phyloP scores from a whole-genome alignment of 139 green algal genomes.

The Ostreobium quekettii region DNA sequence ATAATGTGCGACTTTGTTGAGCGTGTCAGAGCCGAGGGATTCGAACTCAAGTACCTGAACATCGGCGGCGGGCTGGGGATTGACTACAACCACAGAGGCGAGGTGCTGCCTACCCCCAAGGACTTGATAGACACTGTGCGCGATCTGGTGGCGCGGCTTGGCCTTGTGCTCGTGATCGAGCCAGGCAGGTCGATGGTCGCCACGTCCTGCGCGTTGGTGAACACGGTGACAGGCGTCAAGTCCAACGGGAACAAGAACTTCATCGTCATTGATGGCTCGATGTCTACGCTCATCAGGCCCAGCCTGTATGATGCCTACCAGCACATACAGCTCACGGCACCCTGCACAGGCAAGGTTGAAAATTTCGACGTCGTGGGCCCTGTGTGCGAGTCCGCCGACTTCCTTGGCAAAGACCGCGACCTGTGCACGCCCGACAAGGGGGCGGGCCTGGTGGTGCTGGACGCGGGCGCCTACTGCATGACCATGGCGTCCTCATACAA shows the following conservation, averaged over 20 bases:
- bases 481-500: slow-evolving; percentile 97
- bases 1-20: slow-evolving; percentile 91
- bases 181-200: slow-evolving; percentile 88
- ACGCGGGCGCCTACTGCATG: slow-evolving; percentile 96
- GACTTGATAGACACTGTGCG: slow-evolving; percentile 91
- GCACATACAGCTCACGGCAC: slow-evolving; percentile 91
- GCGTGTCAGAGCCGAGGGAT: slow-evolving; percentile 82
- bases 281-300: slow-evolving; percentile 90
- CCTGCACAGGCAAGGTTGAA: slow-evolving; percentile 29
- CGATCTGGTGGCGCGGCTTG: slow-evolving; percentile 56
- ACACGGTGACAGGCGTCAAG: slow-evolving; percentile 86
- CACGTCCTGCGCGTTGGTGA: slow-evolving; percentile 71
- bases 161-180: slow-evolving; percentile 91
- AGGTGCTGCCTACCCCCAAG: slow-evolving; percentile 70
- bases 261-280: slow-evolving; percentile 92
- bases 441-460: slow-evolving; percentile 75
- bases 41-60: slow-evolving; percentile 90
- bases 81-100: slow-evolving; percentile 70
- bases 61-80: slow-evolving; percentile 95
- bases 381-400: slow-evolving; percentile 95
- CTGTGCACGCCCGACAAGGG: slow-evolving; percentile 50
- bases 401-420: slow-evolving; percentile 83
- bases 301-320: slow-evolving; percentile 87
- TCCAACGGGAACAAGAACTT: slow-evolving; percentile 97
- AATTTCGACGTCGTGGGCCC: slow-evolving; percentile 89